Percentiles rank a stretch among this genome's conserved stretches.
Evolutionary conservation across 768 basidiomycete genomes (phyloP).

Genomic region (Tricholoma hemisulphureum): DNA sequence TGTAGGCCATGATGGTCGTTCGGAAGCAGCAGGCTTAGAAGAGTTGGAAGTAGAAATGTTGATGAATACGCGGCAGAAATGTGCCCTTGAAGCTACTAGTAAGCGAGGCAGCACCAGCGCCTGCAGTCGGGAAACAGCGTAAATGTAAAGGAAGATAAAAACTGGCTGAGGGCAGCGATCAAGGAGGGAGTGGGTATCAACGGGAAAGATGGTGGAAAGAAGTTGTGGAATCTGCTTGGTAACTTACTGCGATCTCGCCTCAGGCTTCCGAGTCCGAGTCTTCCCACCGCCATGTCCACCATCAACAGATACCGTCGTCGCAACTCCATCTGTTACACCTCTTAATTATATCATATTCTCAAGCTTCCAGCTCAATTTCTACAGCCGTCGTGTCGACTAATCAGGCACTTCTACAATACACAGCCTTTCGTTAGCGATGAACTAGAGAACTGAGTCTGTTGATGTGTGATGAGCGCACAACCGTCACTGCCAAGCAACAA

Average conservation of each 20-base stretch:
- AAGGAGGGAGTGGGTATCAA: conserved; percentile 38
- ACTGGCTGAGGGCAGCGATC: conserved; percentile 10
- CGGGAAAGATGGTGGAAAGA: conserved; percentile 17
- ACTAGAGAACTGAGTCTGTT: background rate
- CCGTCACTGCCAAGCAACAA: background rate
- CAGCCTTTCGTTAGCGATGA: background rate
- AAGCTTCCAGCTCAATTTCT: background rate
- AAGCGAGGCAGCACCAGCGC: conserved; percentile 46
- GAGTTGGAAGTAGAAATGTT: conserved; percentile 18
- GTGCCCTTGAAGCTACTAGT: conserved; percentile 13
- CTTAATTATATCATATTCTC: too few species aligned
- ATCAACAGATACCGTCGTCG: background rate
- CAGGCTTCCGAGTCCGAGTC: conserved; percentile 20
- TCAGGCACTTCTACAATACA: background rate
- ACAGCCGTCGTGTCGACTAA: background rate
- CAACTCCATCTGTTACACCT: background rate
- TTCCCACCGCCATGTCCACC: conserved; percentile 11
- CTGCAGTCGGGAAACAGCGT: conserved; percentile 32
- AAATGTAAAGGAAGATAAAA: conserved; percentile 22
- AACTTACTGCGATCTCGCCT: conserved; percentile 4
- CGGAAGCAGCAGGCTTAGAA: conserved; percentile 17
- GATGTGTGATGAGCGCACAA: background rate
- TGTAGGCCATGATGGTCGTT: conserved; percentile 57
- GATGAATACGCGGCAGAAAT: conserved; percentile 11
- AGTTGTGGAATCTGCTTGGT: background rate